A percentile compares a stretch with the other conserved stretches of the same genome.
Evolutionary conservation across 352 stramenopile genomes (phyloP).

Genomic region (Phytopythium kandeliae): DNA sequence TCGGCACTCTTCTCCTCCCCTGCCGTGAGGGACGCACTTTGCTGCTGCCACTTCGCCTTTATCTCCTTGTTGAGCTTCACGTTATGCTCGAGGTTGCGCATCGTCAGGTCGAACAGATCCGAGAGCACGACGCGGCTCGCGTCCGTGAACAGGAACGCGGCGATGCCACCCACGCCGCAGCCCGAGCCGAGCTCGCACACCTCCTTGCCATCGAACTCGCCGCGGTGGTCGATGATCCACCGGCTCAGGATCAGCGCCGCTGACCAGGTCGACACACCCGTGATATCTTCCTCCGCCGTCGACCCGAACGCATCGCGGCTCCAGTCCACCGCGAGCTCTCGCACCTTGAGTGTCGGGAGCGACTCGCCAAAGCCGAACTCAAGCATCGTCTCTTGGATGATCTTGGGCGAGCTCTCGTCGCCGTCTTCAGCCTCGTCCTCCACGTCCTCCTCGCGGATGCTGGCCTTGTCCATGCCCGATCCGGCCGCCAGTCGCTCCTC

Average conservation of each 20-base stretch:
- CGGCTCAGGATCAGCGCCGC: slow-evolving; percentile 78
- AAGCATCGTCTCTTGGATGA: slow-evolving; percentile 80
- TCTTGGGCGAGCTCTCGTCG: slow-evolving; percentile 39
- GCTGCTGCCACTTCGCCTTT: slow-evolving; percentile 5
- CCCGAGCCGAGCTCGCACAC: slow-evolving; percentile 82
- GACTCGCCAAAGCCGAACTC: slow-evolving; percentile 67
- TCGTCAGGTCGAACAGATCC: slow-evolving; percentile 77
- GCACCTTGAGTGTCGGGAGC: slow-evolving; percentile 56
- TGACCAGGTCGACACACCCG: slow-evolving; percentile 86
- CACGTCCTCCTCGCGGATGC: slow-evolving; percentile 60
- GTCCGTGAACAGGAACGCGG: slow-evolving; percentile 72
- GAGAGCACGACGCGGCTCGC: slow-evolving; percentile 75
- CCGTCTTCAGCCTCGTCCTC: slow-evolving; percentile 44
- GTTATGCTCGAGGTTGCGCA: slow-evolving; percentile 81
- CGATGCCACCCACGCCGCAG: slow-evolving; percentile 78
- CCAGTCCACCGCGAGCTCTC: slow-evolving; percentile 81
- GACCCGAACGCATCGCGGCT: slow-evolving; percentile 76
- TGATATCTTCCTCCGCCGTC: slow-evolving; percentile 82
- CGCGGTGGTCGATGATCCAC: slow-evolving; percentile 70
- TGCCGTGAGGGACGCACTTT: background rate
- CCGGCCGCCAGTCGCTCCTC: slow-evolving; percentile 72
- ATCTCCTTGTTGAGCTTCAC: slow-evolving; percentile 57
- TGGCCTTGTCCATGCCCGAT: slow-evolving; percentile 64
- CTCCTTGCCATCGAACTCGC: slow-evolving; percentile 58
- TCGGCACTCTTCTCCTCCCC: slow-evolving; percentile 10